Evolutionary conservation across 345 rosid species (phyloP).

Genomic region (Populus alba): DNA sequence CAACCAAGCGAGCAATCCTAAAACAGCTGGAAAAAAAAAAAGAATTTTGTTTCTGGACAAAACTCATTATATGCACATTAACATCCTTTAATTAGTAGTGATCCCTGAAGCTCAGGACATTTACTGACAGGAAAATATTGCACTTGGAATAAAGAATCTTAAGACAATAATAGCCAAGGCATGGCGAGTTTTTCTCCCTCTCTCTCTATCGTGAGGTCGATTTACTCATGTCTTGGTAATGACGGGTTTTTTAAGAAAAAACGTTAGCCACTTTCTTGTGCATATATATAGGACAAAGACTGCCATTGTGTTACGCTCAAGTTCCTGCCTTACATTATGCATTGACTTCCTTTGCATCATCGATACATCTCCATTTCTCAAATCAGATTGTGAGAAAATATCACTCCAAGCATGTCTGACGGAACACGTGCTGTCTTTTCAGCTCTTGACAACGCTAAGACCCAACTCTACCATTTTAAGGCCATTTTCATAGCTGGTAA

Average conservation of each 20-base stretch:
- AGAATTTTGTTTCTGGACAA: no score
- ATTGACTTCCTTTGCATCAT: not conserved
- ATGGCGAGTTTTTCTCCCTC: no score
- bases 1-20: no score
- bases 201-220: not conserved
- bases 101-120: no score
- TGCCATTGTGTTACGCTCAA: not conserved
- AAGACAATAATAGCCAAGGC: no score
- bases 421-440: constrained; percentile 36
- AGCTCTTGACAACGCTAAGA: constrained; percentile 59
- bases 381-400: not conserved
- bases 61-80: no score
- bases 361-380: constrained; percentile 4
- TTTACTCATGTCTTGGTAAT: not conserved
- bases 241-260: not conserved
- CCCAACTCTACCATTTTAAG: constrained; percentile 61
- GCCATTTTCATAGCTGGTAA: constrained; percentile 60
- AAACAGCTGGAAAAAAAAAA: no score
- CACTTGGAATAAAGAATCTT: no score
- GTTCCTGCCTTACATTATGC: constrained; percentile 13
- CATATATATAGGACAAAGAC: not conserved
- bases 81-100: no score
- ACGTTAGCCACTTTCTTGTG: constrained; percentile 37
- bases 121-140: no score
- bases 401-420: constrained; percentile 23